These are phyloP conservation scores for Volutella citrinella DNA, from an alignment of 2,329 filamentous ascomycete genomes.

Conservation along the genomic window DNA sequence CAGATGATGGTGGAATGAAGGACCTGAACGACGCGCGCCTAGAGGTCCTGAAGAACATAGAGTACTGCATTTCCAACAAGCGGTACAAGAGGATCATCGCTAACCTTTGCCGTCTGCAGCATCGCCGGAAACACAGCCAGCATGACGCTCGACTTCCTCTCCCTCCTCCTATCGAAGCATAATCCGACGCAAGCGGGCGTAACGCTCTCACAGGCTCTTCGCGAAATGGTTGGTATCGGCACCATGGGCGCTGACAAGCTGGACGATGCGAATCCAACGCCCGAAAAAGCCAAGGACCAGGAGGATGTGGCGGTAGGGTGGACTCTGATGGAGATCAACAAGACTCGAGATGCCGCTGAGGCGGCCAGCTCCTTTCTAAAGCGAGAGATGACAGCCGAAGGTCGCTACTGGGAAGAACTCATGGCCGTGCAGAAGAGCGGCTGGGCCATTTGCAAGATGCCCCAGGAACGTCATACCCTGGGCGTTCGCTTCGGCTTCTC, in stretches of 20 bases:
- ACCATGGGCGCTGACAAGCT: constrained; percentile 69
- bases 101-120: constrained; percentile 16
- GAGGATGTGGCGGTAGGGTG: constrained; percentile 64
- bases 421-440: constrained; percentile 76
- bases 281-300: constrained; percentile 54
- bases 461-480: constrained; percentile 68
- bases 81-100: no score
- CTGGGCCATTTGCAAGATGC: constrained; percentile 80
- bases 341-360: constrained; percentile 70
- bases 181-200: constrained; percentile 65
- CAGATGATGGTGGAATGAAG: constrained; percentile 39
- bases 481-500: constrained; percentile 88
- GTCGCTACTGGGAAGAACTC: constrained; percentile 85
- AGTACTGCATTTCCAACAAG: no score
- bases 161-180: constrained; percentile 79
- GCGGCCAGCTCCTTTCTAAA: constrained; percentile 70
- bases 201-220: constrained; percentile 69
- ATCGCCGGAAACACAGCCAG: constrained; percentile 54
- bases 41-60: constrained; percentile 56
- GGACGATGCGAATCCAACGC: constrained; percentile 56
- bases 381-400: constrained; percentile 75
- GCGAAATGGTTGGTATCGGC: constrained; percentile 69
- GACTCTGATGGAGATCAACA: constrained; percentile 73
- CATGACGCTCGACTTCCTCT: constrained; percentile 77
- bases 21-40: constrained; percentile 50